Conservation (phyloP, 768 basidiomycete genomes). For the Leccinum incarnatum region DNA sequence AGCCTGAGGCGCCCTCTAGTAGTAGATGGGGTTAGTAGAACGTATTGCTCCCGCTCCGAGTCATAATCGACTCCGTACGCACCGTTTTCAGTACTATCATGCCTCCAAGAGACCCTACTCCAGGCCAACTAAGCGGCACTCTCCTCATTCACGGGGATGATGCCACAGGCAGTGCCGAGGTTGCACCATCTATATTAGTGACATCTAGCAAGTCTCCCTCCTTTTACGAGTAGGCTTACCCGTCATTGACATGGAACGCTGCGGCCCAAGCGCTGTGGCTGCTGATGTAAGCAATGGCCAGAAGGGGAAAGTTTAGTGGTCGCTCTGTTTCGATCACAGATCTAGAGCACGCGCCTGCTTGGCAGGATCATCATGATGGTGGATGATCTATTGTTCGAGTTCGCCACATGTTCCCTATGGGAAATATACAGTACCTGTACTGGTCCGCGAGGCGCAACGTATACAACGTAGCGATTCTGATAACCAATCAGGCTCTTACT, state of each 20-base stretch:
- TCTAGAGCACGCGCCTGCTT: too few relatives aligned
- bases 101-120: conserved; percentile 21
- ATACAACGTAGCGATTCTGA: not conserved
- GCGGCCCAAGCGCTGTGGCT: not conserved
- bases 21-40: too few relatives aligned
- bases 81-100: conserved; percentile 9
- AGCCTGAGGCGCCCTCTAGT: not conserved
- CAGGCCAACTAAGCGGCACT: conserved; percentile 37
- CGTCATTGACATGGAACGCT: not conserved
- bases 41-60: not conserved
- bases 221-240: not conserved
- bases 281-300: conserved; percentile 19
- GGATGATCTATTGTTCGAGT: too few relatives aligned
- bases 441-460: not conserved
- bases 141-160: conserved; percentile 49
- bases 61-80: not conserved
- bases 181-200: conserved; percentile 75
- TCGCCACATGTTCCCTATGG: too few relatives aligned
- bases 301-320: conserved; percentile 6
- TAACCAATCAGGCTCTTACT: not conserved
- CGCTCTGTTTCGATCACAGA: not conserved
- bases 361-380: too few relatives aligned
- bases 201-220: conserved; percentile 55
- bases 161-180: conserved; percentile 34
- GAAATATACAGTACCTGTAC: not conserved